Conservation (phyloP, 768 basidiomycete genomes). For the Suillus subluteus region DNA sequence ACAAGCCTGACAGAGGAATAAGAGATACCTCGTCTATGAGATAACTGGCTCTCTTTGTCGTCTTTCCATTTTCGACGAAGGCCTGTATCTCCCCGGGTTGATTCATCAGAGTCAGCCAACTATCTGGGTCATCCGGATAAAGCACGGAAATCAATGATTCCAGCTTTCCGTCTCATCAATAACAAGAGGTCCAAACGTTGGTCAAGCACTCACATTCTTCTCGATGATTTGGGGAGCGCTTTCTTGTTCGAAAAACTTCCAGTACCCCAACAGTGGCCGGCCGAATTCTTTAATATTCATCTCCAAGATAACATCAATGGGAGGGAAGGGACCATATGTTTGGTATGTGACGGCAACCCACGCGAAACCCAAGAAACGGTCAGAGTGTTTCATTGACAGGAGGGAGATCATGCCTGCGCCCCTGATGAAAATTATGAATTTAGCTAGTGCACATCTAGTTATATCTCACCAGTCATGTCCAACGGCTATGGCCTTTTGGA, state of each 20-base stretch:
- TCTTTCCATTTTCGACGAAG: constrained; percentile 29
- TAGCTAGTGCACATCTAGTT: background rate
- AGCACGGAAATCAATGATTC: constrained; percentile 43
- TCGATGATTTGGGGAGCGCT: constrained; percentile 37
- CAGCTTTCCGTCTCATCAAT: constrained; percentile 25
- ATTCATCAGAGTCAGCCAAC: constrained; percentile 41
- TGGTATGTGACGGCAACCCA: constrained; percentile 41
- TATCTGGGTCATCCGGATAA: constrained; percentile 37
- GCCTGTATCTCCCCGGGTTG: constrained; percentile 37
- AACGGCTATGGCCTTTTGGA: constrained; percentile 36
- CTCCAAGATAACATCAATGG: constrained; percentile 31
- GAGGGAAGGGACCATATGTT: constrained; percentile 29
- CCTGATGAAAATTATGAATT: constrained; percentile 28
- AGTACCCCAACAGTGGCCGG: constrained; percentile 46
- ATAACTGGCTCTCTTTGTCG: constrained; percentile 32
- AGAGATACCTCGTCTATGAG: constrained; percentile 32
- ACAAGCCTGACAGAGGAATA: no score
- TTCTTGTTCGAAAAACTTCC: constrained; percentile 39
- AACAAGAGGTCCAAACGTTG: background rate
- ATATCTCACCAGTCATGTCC: constrained; percentile 44
- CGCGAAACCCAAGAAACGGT: constrained; percentile 45
- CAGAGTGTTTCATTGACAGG: constrained; percentile 40
- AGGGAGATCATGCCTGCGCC: constrained; percentile 39
- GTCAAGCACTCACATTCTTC: constrained; percentile 32
- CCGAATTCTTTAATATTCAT: constrained; percentile 33